A percentile compares a stretch with the other conserved stretches of the same genome.
These are phyloP conservation scores for Wickerhamiella alocasiicola DNA, from an alignment of 805 yeast species.

Conservation along the genomic window DNA sequence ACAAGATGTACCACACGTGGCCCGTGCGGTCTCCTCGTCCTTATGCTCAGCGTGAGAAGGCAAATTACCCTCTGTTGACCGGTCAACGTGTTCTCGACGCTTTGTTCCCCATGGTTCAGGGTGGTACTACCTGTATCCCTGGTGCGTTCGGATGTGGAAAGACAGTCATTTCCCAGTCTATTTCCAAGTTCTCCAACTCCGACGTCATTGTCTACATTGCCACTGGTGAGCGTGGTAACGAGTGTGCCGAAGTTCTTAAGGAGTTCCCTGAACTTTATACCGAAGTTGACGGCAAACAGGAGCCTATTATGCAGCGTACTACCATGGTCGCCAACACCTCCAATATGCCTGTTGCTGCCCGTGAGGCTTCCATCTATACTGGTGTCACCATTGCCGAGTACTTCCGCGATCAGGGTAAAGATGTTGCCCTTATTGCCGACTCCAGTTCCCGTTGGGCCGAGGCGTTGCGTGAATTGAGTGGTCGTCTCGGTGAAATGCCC, in stretches of 20 bases:
- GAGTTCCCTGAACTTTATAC: slow-evolving; percentile 97
- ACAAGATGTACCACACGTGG: slow-evolving; percentile 97
- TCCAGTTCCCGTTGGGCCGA: slow-evolving; percentile 99
- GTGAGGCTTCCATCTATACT: slow-evolving; percentile 98
- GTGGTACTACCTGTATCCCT: slow-evolving; percentile 99
- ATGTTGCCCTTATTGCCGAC: slow-evolving; percentile 99
- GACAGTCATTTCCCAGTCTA: slow-evolving; percentile 94
- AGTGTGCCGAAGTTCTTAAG: slow-evolving; percentile 99
- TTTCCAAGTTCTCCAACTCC: slow-evolving; percentile 94
- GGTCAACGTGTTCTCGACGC: slow-evolving; percentile 99
- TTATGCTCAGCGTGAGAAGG: slow-evolving; percentile 83
- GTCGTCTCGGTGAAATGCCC: slow-evolving; percentile 99
- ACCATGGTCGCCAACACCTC: slow-evolving; percentile 97
- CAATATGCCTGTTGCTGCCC: slow-evolving; percentile 99
- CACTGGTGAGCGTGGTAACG: slow-evolving; percentile 95
- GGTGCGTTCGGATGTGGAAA: slow-evolving; percentile 99
- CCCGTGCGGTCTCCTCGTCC: slow-evolving; percentile 99
- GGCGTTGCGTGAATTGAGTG: slow-evolving; percentile 98
- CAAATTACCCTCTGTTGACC: slow-evolving; percentile 89
- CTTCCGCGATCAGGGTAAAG: slow-evolving; percentile 99
- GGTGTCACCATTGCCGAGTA: slow-evolving; percentile 98
- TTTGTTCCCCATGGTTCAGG: slow-evolving; percentile 97
- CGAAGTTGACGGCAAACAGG: slow-evolving; percentile 83
- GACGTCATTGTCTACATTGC: slow-evolving; percentile 95
- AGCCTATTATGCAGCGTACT: slow-evolving; percentile 99